Evolutionary conservation across 2,329 filamentous ascomycete species (phyloP).

Genomic region (Tolypocladium paradoxum): DNA sequence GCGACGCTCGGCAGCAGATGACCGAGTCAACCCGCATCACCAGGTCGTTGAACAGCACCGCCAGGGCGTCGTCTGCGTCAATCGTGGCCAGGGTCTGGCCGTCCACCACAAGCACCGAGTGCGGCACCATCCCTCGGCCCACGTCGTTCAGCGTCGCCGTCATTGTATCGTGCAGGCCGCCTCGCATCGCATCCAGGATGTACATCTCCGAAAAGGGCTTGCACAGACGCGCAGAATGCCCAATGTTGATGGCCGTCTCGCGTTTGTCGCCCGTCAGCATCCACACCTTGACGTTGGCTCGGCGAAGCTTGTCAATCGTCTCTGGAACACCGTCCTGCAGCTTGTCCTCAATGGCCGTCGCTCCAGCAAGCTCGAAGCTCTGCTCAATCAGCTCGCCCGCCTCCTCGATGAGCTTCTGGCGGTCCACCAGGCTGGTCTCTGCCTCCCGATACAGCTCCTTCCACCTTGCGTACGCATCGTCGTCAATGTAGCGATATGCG

Average conservation of each 20-base stretch:
- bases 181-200: conserved; percentile 56
- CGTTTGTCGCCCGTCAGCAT: conserved; percentile 86
- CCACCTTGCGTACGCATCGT: conserved; percentile 64
- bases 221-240: conserved; percentile 60
- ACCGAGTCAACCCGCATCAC: conserved; percentile 80
- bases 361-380: conserved; percentile 66
- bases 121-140: conserved; percentile 53
- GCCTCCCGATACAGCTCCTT: conserved; percentile 67
- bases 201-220: conserved; percentile 66
- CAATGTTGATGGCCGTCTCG: conserved; percentile 81
- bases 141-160: conserved; percentile 56
- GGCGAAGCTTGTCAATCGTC: conserved; percentile 71
- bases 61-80: conserved; percentile 42
- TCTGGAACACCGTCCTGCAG: conserved; percentile 76
- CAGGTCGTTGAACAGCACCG: conserved; percentile 62
- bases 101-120: conserved; percentile 60
- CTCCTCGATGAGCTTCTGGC: conserved; percentile 66
- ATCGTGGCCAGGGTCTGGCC: conserved; percentile 68
- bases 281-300: conserved; percentile 84
- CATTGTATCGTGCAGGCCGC: conserved; percentile 51
- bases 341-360: conserved; percentile 84
- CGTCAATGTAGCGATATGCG: conserved; percentile 63
- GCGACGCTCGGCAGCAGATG: conserved; percentile 85
- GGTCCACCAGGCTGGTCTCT: conserved; percentile 64
- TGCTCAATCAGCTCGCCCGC: conserved; percentile 72